Evolutionary conservation across 2,329 filamentous ascomycete species (phyloP).

Genomic region (Rhynchosporium graminicola): DNA sequence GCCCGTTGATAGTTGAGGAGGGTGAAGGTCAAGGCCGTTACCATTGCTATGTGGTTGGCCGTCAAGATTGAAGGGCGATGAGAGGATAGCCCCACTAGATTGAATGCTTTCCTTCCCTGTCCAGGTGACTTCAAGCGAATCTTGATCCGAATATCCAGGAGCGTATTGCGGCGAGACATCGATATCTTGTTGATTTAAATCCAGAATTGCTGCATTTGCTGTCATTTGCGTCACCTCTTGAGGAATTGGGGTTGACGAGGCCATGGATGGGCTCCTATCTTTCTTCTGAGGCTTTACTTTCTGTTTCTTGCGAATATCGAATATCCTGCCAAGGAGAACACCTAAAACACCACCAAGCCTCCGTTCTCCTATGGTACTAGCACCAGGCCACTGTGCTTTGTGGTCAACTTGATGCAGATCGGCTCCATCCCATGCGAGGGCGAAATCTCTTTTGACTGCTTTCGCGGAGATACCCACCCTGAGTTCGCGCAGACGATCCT

Average conservation of each 20-base stretch:
- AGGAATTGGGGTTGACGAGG: slow-evolving; percentile 24
- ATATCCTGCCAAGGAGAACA: slow-evolving; percentile 66
- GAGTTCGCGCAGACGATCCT: slow-evolving; percentile 66
- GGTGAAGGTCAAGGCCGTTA: slow-evolving; percentile 26
- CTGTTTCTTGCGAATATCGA: slow-evolving; percentile 53
- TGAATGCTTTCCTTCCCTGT: slow-evolving; percentile 23
- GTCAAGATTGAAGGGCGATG: slow-evolving; percentile 27
- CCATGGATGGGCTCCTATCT: slow-evolving; percentile 22
- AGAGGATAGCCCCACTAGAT: slow-evolving; percentile 20
- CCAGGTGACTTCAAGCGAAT: slow-evolving; percentile 25
- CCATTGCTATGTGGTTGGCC: slow-evolving; percentile 15
- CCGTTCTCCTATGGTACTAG: slow-evolving; percentile 58
- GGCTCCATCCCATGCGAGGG: slow-evolving; percentile 62
- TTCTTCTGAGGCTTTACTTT: slow-evolving; percentile 34
- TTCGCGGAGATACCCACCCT: slow-evolving; percentile 68
- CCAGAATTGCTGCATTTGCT: slow-evolving; percentile 17
- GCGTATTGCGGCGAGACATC: slow-evolving; percentile 25
- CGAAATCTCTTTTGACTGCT: slow-evolving; percentile 52
- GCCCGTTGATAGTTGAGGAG: slow-evolving; percentile 17
- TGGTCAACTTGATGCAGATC: slow-evolving; percentile 65
- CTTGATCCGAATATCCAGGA: slow-evolving; percentile 20
- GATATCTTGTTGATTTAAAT: slow-evolving; percentile 23
- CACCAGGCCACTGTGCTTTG: slow-evolving; percentile 56
- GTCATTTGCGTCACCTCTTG: slow-evolving; percentile 20
- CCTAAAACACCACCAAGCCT: slow-evolving; percentile 69